Evolutionary conservation across 139 green algal species (phyloP), one percentile per base, ranked within the genome.

Genomic region (Chlorella sorokiniana): DNA sequence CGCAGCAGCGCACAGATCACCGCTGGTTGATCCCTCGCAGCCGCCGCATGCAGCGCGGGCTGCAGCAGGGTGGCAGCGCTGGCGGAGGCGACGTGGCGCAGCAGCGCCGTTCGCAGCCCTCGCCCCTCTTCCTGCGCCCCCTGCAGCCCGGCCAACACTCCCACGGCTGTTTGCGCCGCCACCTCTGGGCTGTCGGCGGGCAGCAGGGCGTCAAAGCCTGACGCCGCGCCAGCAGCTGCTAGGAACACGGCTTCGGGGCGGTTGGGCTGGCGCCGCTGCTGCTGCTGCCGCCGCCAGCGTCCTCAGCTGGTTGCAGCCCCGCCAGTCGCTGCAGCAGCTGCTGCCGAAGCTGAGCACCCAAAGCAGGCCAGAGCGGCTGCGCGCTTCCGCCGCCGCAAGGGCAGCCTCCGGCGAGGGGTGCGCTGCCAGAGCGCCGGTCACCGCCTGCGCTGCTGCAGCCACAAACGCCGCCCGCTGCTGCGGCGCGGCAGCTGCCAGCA

Each of bases 191-290:
- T 69, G 52, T 25, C 52, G 54, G 51, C 25, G 0, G 73, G 40
- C 70, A 85, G 61, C 54, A 85, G 33, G 3, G 16, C 23, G 23
- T 56, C 56, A 51, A 85, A 71, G 18, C 70, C 65, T 9, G 56
- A 69, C 16, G 51, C 56, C 6, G 23, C 41, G 3, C 41, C 79
- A 2, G 56, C 11, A 14, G 69, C 70, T 16, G 59, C 35, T 4
- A 67, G 16, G 45, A 70, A 75, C 7, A 61, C 4, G 11, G 81
- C 81, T 33, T 25, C 9, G 14, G 61, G 14, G 56, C 51, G 33
- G 35, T 51, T 25, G 0, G 20, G 40, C 59, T 20, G 52, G 37
- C 29, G 52, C 40, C 51, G 22, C 27, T 25, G 35, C 52, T 69
- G 73, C 52, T 56, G 73, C 27, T 37, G 33, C 14, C 31, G 37